Base-by-base conservation (phyloP, 805 yeast genomes). In the Saccharomyces jurei region DNA sequence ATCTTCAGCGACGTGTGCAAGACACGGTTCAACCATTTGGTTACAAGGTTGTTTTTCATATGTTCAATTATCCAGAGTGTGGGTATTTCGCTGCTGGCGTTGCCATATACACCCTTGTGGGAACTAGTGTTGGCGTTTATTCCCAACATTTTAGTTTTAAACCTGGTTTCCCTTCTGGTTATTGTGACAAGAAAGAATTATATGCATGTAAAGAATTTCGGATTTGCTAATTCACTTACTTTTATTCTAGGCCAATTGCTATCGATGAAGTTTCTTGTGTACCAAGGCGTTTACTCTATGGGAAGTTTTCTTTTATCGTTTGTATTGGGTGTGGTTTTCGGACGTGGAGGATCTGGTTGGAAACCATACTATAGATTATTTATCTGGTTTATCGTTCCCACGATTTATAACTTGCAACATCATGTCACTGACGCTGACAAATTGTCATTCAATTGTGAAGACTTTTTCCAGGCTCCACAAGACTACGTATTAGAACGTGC, bases 351-450 rank as follows among this genome's bases (percentile, higher is more conserved):
- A 6, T 17, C 44, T 36, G 44, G 44, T 2, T 36, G 22, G 11
- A 36, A 21, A 9, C 44, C 44, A 17, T 36, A 36, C 53, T 62
- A 48, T 46, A 66, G 59, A 56, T 41, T 63, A 13, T 57, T 56
- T 61, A 74, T 71, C 48, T 70, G 78, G 27, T 10, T 70, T 0
- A 65, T 73, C 27, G 61, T 76, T 6, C 78, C 82, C 0, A 31
- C 74, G 0, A 36, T 74, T 6, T 86, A 84, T 65, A 62, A 83
- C 6, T 50, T 74, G 1, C 82, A 79, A 56, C 85, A 79, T 62
- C 60, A 79, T 13, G 60, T 79, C 0, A 75, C 80, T 54, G 86
- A 83, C 63, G 72, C 81, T 57, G 83, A 82, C 65, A 75, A 80
- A 55, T 69, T 86, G 46, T 64, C 69, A 1, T 79, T 84, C 66